phyloP scores from a whole-genome alignment of 2,329 filamentous ascomycete genomes.

The Blastomyces percursus region DNA sequence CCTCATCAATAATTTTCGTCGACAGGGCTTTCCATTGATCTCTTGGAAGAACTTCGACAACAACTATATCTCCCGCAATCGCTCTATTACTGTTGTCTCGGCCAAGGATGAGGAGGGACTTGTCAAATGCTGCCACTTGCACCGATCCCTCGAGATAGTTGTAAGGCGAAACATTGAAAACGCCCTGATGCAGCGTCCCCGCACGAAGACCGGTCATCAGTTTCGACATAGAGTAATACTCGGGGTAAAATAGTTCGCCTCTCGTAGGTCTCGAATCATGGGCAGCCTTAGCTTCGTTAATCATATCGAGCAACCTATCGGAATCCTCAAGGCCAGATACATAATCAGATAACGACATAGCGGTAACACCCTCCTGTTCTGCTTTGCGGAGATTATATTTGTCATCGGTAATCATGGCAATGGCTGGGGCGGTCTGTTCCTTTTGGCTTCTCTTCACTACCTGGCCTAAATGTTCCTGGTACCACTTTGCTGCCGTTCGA shows the following conservation, averaged over 20 bases:
- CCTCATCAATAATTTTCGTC: constrained; percentile 91
- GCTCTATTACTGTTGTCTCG: constrained; percentile 93
- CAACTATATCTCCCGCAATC: constrained; percentile 82
- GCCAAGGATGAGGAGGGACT: constrained; percentile 74
- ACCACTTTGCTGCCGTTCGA: constrained; percentile 78
- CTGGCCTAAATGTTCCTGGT: constrained; percentile 64
- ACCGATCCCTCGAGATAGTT: constrained; percentile 95
- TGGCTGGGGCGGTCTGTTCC: constrained; percentile 53
- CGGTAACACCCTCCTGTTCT: constrained; percentile 60
- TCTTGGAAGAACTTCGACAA: constrained; percentile 83
- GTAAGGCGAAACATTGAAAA: constrained; percentile 93
- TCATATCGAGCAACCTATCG: constrained; percentile 83
- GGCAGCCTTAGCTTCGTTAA: constrained; percentile 64
- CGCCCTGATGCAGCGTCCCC: constrained; percentile 81
- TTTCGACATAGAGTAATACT: constrained; percentile 79
- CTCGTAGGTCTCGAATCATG: constrained; percentile 54
- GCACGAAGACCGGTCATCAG: constrained; percentile 90
- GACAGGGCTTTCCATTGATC: constrained; percentile 97
- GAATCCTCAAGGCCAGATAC: constrained; percentile 74
- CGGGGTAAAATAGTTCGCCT: constrained; percentile 67
- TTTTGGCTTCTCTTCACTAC: constrained; percentile 44
- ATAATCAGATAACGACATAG: constrained; percentile 61
- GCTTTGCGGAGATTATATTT: constrained; percentile 77
- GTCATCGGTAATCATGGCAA: constrained; percentile 93
- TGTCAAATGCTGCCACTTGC: constrained; percentile 80